Base-by-base conservation (phyloP, 1,139 yeast genomes). In the Lodderomyces oxycetoniae region DNA sequence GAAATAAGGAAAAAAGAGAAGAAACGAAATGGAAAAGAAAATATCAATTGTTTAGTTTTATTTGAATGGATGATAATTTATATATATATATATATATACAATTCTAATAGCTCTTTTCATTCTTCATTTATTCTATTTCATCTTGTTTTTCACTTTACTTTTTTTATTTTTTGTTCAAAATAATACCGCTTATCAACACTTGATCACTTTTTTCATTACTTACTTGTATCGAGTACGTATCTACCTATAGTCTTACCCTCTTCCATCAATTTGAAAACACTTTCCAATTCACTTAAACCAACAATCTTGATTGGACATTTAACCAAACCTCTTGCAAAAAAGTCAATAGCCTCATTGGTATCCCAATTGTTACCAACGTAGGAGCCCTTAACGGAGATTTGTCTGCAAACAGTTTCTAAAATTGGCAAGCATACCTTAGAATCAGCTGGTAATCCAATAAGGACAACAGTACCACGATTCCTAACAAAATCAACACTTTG, bases 351-450 rank as follows among this genome's bases (percentile, higher is more conserved):
- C 61, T 82, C 91, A 48, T 78, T 74, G 39, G 87, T 69, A 59
- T 83, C 91, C 41, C 80, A 80, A 60, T 89, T 77, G 71, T 80
- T 81, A 46, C 91, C 91, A 42, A 83, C 91, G 53, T 80, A 80
- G 34, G 89, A 80, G 45, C 89, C 91, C 54, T 68, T 74, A 52
- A 82, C 77, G 55, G 64, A 66, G 52, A 80, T 64, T 33, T 84
- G 73, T 59, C 71, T 78, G 48, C 79, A 71, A 44, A 82, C 89
- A 36, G 81, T 73, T 44, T 61, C 64, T 63, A 82, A 79, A 39
- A 82, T 82, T 35, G 74, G 72, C 20, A 84, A 71, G 43, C 65
- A 63, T 46, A 73, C 74, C 52, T 72, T 69, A 36, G 89, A 85
- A 48, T 74, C 74, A 30, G 84, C 83, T 45, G 93, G 93, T 52